Percentiles rank a stretch among this genome's conserved stretches.
Evolutionary conservation across 352 stramenopile genomes (phyloP).

Genomic region (Phytophthora ramorum): DNA sequence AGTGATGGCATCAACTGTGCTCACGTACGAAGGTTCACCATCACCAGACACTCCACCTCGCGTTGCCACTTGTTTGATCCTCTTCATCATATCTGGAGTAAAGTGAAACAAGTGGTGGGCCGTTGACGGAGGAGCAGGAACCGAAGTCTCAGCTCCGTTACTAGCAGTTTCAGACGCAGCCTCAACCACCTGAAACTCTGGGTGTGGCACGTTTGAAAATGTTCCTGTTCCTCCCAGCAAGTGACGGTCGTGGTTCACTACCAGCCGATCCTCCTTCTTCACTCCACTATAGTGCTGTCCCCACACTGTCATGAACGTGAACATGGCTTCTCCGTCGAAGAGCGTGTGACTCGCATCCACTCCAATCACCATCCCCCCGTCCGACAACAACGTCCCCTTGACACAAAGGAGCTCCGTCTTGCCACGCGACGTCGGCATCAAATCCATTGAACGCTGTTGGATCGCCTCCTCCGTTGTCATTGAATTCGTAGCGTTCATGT

Average conservation of each 20-base stretch:
- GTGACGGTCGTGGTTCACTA: constrained; percentile 50
- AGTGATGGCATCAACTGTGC: constrained; percentile 60
- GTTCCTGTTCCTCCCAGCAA: constrained; percentile 36
- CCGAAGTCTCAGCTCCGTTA: not conserved
- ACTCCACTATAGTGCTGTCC: constrained; percentile 54
- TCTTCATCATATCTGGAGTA: constrained; percentile 40
- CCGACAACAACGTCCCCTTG: constrained; percentile 48
- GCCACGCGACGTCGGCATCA: constrained; percentile 32
- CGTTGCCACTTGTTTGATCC: constrained; percentile 42
- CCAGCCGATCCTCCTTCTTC: constrained; percentile 25
- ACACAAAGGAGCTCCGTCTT: constrained; percentile 36
- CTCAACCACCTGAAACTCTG: constrained; percentile 45
- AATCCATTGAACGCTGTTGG: constrained; percentile 18
- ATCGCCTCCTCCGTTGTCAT: constrained; percentile 47
- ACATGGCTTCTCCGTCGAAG: constrained; percentile 58
- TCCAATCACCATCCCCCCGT: constrained; percentile 55
- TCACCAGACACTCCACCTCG: not conserved
- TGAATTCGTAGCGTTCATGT: constrained; percentile 13
- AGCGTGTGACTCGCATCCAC: constrained; percentile 52
- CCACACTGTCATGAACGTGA: constrained; percentile 68
- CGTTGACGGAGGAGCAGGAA: constrained; percentile 17
- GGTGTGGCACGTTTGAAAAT: constrained; percentile 35
- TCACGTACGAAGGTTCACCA: constrained; percentile 45
- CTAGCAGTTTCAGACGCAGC: not conserved
- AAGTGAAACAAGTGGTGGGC: constrained; percentile 53